Base-by-base conservation (phyloP, 1,284 basidiomycete species). In the Microbotryomycetes sp. region DNA sequence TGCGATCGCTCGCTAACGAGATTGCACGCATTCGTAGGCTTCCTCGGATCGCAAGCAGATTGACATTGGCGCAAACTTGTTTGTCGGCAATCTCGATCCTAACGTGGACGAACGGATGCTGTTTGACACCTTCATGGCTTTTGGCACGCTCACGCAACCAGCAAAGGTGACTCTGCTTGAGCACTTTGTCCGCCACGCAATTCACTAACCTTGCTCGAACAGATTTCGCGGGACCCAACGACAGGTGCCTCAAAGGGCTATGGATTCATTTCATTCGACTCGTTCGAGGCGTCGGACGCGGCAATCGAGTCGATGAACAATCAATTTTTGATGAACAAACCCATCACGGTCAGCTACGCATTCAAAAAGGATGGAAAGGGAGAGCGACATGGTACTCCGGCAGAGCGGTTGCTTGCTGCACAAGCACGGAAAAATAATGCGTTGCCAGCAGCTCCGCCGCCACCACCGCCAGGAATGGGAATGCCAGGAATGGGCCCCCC, bases 301-400 rank as follows among this genome's bases (percentile, higher is more conserved):
- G 94, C 96, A 4, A 84, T 96, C 62, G 93, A 97, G 76, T 84
- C 91, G 23, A 93, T 98, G 90, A 94, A 97, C 72, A 85, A 85
- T 52, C 94, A 98, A 73, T 97, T 91, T 82, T 81, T 98, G 51
- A 92, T 94, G 85, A 97, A 97, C 80, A 96, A 96, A 76, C 88
- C 92, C 61, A 89, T 97, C 73, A 86, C 86, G 18, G 92, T 97
- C 16, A 91, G 94, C 75, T 97, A 96, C 74, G 94, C 94, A 4
- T 94, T 97, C 82, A 97, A 97, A 77, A 97, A 97, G 79, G 96
- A 98, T 72, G 91, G 90, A 58, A 97, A 97, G 76, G 92, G 93
- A 63, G 94, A 98, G 76, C 83, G 93, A 18, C 96, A 98, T 73
- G 96, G 94, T 41, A 96, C 93, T 4, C 81, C 88, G 23, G 93